Conservation (phyloP, 108 stramenopile genomes). For the Fragilaria crotonensis region DNA sequence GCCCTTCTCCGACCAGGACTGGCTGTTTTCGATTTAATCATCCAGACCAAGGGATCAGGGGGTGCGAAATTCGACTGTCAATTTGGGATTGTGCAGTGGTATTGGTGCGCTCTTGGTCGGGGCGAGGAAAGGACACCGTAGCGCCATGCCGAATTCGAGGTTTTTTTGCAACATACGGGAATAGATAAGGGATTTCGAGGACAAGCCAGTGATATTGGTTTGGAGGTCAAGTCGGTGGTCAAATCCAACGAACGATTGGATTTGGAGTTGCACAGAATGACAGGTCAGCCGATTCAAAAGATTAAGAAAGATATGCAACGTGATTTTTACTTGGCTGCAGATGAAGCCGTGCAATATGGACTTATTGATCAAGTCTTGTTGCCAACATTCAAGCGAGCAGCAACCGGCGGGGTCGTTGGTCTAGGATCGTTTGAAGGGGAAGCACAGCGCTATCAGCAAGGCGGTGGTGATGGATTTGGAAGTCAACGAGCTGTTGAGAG, state of each 20-base stretch:
- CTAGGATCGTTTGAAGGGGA: constrained; percentile 73
- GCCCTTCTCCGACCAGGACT: constrained; percentile 66
- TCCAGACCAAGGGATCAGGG: constrained; percentile 49
- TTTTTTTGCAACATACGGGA: constrained; percentile 90
- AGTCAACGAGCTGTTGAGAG: constrained; percentile 22
- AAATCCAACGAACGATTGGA: constrained; percentile 71
- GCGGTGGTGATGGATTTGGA: constrained; percentile 33
- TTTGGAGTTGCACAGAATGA: constrained; percentile 60
- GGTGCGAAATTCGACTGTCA: constrained; percentile 73
- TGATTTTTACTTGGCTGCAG: constrained; percentile 89
- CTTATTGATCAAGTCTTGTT: constrained; percentile 77
- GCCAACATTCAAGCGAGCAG: constrained; percentile 56
- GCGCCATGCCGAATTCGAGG: constrained; percentile 84
- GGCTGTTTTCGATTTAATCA: constrained; percentile 89
- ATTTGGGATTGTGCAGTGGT: constrained; percentile 86
- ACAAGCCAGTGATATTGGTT: constrained; percentile 84
- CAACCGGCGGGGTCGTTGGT: constrained; percentile 45
- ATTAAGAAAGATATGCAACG: constrained; percentile 80
- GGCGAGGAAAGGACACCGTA: constrained; percentile 76
- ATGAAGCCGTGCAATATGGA: constrained; percentile 88
- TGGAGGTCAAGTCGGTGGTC: constrained; percentile 73
- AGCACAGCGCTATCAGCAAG: constrained; percentile 67
- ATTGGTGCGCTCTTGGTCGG: constrained; percentile 87
- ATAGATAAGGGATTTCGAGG: constrained; percentile 81
- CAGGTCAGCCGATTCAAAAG: constrained; percentile 65